Conservation (phyloP, 192 early-diverging fungal species). For the Coemansia sp. region DNA sequence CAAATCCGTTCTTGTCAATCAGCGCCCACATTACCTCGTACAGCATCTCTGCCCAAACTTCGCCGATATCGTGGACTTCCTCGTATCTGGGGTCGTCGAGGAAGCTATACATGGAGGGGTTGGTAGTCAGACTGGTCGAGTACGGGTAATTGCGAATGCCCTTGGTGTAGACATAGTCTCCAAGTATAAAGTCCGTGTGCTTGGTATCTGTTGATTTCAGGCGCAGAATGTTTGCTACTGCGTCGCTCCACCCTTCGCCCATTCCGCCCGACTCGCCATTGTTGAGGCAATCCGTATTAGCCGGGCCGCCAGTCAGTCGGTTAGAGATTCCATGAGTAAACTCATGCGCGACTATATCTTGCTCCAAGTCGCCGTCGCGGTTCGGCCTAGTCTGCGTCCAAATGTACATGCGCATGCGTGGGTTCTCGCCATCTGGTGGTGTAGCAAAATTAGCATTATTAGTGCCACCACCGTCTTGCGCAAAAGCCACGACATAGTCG, state of each 20-base stretch:
- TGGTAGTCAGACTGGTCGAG: conserved; percentile 10
- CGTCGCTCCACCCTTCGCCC: conserved; percentile 98
- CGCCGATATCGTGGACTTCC: conserved; percentile 64
- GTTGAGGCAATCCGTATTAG: conserved; percentile 86
- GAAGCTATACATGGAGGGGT: conserved; percentile 48
- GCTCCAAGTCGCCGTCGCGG: conserved; percentile 89
- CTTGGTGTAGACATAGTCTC: conserved; percentile 36
- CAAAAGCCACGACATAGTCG: conserved; percentile 89
- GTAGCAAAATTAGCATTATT: conserved; percentile 98
- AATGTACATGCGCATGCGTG: conserved; percentile 94
- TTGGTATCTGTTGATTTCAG: conserved; percentile 60
- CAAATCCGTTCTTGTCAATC: conserved; percentile 46
- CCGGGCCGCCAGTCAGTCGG: conserved; percentile 89
- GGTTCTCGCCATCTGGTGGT: conserved; percentile 88
- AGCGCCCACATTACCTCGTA: conserved; percentile 69
- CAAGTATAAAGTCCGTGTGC: conserved; percentile 29
- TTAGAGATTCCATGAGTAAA: conserved; percentile 93
- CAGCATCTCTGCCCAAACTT: conserved; percentile 65
- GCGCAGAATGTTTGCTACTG: conserved; percentile 83
- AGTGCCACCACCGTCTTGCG: conserved; percentile 88
- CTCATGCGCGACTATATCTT: conserved; percentile 93
- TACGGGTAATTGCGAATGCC: conserved; percentile 49
- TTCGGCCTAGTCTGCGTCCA: conserved; percentile 78
- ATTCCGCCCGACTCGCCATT: conserved; percentile 90
- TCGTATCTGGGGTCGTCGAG: conserved; percentile 25